Conservation (phyloP, 805 yeast species). For the Scheffersomyces lignosus region DNA sequence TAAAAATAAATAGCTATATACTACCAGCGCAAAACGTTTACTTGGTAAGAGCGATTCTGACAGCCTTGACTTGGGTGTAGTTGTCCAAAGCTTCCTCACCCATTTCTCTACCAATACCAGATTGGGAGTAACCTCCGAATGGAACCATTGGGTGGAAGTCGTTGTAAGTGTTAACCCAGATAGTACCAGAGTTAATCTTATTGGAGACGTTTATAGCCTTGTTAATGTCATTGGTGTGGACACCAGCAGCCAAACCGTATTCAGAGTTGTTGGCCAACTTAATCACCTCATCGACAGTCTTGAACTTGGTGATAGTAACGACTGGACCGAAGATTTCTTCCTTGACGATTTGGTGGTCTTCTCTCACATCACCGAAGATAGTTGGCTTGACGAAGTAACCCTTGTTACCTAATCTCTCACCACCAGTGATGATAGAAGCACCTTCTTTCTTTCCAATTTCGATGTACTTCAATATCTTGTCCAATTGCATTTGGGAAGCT, state of each 20-base stretch:
- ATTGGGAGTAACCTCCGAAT: constrained; percentile 88
- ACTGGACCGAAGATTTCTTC: constrained; percentile 98
- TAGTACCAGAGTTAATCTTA: constrained; percentile 81
- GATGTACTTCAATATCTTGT: constrained; percentile 74
- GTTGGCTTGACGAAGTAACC: constrained; percentile 81
- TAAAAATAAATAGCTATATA: constrained; percentile 1
- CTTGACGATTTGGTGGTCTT: constrained; percentile 70
- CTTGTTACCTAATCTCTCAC: constrained; percentile 68
- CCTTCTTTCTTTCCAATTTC: constrained; percentile 81
- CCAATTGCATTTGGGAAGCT: constrained; percentile 76
- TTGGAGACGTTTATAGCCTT: constrained; percentile 75
- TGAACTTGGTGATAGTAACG: constrained; percentile 78
- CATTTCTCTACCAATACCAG: constrained; percentile 93
- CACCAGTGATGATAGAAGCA: constrained; percentile 80
- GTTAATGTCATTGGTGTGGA: constrained; percentile 74
- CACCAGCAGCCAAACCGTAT: constrained; percentile 90
- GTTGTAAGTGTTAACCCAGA: constrained; percentile 90
- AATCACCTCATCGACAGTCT: constrained; percentile 79
- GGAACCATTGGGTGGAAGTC: constrained; percentile 87
- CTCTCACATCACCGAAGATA: constrained; percentile 76
- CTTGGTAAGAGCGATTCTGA: constrained; percentile 48
- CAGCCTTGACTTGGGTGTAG: constrained; percentile 86
- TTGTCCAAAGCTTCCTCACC: constrained; percentile 84
- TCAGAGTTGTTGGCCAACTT: constrained; percentile 73
- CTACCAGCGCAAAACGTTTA: too few species aligned